Evolutionary conservation across 768 basidiomycete genomes (phyloP).

Genomic region (Pleurotus tuber-regium): DNA sequence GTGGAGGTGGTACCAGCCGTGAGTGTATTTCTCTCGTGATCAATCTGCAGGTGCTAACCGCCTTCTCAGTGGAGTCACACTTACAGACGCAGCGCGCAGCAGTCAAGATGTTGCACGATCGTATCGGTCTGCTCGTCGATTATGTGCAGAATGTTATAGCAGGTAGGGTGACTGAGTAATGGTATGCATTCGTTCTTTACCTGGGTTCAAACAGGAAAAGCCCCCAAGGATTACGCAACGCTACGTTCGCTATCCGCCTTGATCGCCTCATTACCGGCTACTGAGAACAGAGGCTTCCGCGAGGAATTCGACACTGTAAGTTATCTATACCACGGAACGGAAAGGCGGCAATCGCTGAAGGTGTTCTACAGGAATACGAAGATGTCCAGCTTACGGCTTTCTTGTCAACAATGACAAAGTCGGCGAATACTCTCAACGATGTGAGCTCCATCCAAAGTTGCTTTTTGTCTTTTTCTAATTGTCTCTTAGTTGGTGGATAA

Average conservation of each 20-base stretch:
- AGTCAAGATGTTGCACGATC: slow-evolving; percentile 94
- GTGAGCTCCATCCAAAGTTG: slow-evolving; percentile 44
- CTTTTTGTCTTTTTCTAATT: slow-evolving; percentile 10
- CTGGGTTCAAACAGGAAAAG: slow-evolving; percentile 57
- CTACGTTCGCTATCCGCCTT: slow-evolving; percentile 85
- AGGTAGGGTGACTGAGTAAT: slow-evolving; percentile 41
- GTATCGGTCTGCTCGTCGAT: slow-evolving; percentile 81
- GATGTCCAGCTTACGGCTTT: slow-evolving; percentile 93
- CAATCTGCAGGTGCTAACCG: slow-evolving; percentile 6
- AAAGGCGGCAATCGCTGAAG: slow-evolving; percentile 2
- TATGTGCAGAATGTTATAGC: slow-evolving; percentile 79
- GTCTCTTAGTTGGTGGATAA: slow-evolving; percentile 12
- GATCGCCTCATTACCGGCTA: slow-evolving; percentile 84
- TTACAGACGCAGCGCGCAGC: slow-evolving; percentile 91
- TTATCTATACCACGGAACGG: not conserved
- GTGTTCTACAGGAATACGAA: slow-evolving; percentile 85
- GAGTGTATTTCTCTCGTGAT: slow-evolving; percentile 27
- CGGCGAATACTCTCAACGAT: slow-evolving; percentile 83
- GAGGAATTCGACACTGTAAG: slow-evolving; percentile 87
- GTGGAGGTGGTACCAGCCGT: slow-evolving; percentile 81
- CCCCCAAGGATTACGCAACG: slow-evolving; percentile 74
- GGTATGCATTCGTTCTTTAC: not conserved
- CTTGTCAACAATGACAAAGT: slow-evolving; percentile 85
- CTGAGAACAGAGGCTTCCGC: slow-evolving; percentile 77
- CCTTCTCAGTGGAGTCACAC: slow-evolving; percentile 76